Conservation (phyloP, 805 yeast genomes). For the Myxozyma sirexii region DNA sequence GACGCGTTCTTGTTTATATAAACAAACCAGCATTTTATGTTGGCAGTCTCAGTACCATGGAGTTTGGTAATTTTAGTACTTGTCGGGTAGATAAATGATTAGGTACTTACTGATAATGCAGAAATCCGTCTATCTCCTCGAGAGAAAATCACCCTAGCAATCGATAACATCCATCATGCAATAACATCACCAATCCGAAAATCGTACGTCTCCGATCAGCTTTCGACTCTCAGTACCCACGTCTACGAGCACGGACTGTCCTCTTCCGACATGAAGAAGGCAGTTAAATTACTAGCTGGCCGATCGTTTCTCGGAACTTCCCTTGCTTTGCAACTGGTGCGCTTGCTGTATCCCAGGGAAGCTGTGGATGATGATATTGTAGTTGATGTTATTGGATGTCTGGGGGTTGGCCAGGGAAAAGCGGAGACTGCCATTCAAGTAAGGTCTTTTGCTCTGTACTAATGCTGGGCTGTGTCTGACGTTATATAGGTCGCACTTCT, state of each 20-base stretch:
- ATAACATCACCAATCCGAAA: slow-evolving; percentile 7
- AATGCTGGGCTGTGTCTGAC: neutral
- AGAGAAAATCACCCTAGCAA: slow-evolving; percentile 20
- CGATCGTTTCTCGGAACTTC: slow-evolving; percentile 7
- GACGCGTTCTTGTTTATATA: slow-evolving; percentile 4
- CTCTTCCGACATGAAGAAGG: slow-evolving; percentile 2
- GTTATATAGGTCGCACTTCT: slow-evolving; percentile 2
- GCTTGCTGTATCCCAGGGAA: slow-evolving; percentile 23
- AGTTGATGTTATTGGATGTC: slow-evolving; percentile 14
- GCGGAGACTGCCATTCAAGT: slow-evolving; percentile 16
- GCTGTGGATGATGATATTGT: slow-evolving; percentile 16
- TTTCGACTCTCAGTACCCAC: slow-evolving; percentile 17
- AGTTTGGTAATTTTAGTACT: too few species aligned
- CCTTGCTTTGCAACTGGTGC: slow-evolving; percentile 16
- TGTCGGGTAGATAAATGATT: too few species aligned
- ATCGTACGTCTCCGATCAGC: slow-evolving; percentile 20
- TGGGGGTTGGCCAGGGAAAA: slow-evolving; percentile 22
- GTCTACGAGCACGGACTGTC: slow-evolving; percentile 28
- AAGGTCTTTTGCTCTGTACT: neutral
- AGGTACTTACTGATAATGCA: neutral
- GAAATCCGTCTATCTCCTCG: slow-evolving; percentile 13
- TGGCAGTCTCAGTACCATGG: too few species aligned
- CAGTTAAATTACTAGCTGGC: slow-evolving; percentile 10
- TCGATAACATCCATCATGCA: slow-evolving; percentile 11
- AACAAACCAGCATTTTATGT: neutral